Evolutionary conservation across 305 asterid species (phyloP).

Genomic region (Petunia hybrid): DNA sequence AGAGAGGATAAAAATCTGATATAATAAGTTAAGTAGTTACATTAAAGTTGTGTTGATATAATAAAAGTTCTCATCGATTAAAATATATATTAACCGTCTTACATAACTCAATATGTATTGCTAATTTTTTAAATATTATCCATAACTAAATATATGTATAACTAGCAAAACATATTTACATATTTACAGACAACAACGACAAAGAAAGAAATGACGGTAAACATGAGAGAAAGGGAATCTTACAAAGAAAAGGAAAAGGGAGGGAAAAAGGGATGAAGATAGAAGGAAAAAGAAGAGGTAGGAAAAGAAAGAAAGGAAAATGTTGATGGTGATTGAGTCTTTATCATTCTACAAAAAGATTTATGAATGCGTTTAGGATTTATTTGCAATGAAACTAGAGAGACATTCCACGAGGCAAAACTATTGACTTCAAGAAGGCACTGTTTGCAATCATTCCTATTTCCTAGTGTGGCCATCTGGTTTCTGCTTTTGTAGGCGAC

Average conservation of each 20-base stretch:
- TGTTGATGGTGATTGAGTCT: background rate
- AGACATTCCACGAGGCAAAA: conserved; percentile 7
- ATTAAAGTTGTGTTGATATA: background rate
- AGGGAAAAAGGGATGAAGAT: background rate
- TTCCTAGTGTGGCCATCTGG: background rate
- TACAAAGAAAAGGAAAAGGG: background rate
- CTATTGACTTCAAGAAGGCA: background rate
- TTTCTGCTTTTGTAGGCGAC: background rate
- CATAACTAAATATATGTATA: no score
- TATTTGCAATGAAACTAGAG: background rate
- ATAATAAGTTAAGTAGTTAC: background rate
- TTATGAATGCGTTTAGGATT: background rate
- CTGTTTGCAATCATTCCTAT: background rate
- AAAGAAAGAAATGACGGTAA: background rate
- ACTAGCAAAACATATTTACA: no score
- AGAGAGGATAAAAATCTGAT: background rate
- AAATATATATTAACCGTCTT: no score
- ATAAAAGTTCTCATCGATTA: background rate
- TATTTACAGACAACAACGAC: no score
- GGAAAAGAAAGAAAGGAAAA: background rate
- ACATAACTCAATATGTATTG: no score
- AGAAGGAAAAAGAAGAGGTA: background rate
- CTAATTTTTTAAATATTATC: no score
- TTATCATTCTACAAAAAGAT: background rate
- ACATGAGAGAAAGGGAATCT: background rate